These are phyloP conservation scores for Exophiala sp. DNA, from an alignment of 2,329 filamentous ascomycete genomes.

Conservation along the genomic window DNA sequence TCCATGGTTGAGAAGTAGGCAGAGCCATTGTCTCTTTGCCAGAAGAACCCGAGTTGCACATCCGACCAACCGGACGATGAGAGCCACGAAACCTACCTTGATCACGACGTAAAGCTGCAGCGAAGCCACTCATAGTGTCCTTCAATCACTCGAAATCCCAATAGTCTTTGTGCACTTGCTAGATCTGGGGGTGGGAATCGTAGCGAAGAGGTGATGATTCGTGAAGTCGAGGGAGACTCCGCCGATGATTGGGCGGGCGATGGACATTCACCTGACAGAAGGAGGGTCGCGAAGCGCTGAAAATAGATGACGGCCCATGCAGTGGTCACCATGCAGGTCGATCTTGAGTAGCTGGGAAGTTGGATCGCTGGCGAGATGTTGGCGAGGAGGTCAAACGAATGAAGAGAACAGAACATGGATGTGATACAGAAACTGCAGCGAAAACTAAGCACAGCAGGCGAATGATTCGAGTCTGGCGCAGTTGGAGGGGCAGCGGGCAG, in stretches of 20 bases:
- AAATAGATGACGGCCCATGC: conserved; percentile 9
- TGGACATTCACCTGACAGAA: background rate
- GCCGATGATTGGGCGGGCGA: conserved; percentile 12
- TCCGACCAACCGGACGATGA: conserved; percentile 3
- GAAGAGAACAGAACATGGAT: conserved; percentile 9
- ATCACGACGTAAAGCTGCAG: conserved; percentile 5
- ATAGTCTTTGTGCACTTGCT: conserved; percentile 15
- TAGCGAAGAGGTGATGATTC: conserved; percentile 13
- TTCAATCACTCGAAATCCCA: conserved; percentile 5
- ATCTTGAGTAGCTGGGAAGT: background rate
- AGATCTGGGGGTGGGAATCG: conserved; percentile 10
- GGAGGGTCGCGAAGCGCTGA: conserved; percentile 14
- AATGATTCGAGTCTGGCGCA: background rate
- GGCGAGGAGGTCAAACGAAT: conserved; percentile 11
- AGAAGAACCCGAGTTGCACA: background rate
- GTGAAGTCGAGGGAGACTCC: conserved; percentile 4
- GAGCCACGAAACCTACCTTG: conserved; percentile 1
- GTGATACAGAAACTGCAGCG: conserved; percentile 8
- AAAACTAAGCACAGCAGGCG: conserved; percentile 9
- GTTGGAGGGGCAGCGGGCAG: background rate
- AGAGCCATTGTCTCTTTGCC: conserved; percentile 9
- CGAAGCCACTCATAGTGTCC: conserved; percentile 4
- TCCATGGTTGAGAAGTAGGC: background rate
- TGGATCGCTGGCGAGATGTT: background rate
- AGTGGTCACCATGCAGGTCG: background rate